Percentiles rank a stretch among this genome's conserved stretches.
Evolutionary conservation across 1,284 basidiomycete genomes (phyloP).

Genomic region (Exobasidium cylindrosporum): DNA sequence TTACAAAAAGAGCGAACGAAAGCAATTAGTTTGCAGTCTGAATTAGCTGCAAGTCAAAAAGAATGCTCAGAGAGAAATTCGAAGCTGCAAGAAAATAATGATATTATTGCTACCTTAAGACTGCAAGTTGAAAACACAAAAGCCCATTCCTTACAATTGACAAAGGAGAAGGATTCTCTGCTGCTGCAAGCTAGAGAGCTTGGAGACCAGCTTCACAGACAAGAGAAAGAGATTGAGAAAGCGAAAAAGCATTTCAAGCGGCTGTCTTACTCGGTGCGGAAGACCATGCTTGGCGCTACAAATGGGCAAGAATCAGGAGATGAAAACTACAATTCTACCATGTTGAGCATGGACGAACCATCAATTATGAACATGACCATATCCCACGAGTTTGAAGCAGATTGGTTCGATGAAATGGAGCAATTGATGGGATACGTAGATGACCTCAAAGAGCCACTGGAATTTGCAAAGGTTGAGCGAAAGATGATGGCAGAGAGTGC

Average conservation of each 20-base stretch:
- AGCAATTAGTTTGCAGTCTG: constrained; percentile 3
- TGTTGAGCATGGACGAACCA: not conserved
- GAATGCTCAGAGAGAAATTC: not conserved
- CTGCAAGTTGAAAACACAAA: not conserved
- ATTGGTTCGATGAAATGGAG: constrained; percentile 19
- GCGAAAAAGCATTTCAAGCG: constrained; percentile 11
- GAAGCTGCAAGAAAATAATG: not conserved
- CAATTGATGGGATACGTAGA: constrained; percentile 10
- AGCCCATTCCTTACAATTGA: not conserved
- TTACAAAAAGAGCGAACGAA: not conserved
- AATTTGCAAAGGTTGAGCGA: constrained; percentile 14
- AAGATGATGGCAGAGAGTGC: not conserved
- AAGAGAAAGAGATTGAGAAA: constrained; percentile 12
- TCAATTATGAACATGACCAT: not conserved
- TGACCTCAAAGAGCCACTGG: constrained; percentile 10
- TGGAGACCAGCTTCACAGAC: not conserved
- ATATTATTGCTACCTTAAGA: not conserved
- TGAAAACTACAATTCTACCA: not conserved
- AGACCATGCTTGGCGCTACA: not conserved
- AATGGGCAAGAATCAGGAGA: not conserved
- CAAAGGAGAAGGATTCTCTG: not conserved
- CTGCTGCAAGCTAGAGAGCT: not conserved
- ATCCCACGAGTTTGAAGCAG: constrained; percentile 14
- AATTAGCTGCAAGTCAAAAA: not conserved
- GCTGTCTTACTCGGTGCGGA: constrained; percentile 6